Evolutionary conservation across 495 filamentous ascomycete genomes (phyloP).

Genomic region (Chaetomium cochliodes): DNA sequence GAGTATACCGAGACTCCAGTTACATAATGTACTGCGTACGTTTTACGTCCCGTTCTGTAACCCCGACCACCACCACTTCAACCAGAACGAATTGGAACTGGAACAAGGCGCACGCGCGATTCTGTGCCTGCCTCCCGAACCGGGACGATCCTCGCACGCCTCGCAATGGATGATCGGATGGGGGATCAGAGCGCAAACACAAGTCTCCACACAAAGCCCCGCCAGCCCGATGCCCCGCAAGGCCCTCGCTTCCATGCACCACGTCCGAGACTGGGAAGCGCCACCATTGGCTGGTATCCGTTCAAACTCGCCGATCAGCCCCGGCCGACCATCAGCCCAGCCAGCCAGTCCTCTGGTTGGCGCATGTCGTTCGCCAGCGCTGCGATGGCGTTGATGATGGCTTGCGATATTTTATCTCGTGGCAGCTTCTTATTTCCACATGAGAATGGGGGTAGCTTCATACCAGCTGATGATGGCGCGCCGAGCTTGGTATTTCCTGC

Average conservation of each 20-base stretch:
- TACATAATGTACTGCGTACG: too few relatives aligned
- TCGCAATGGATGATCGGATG: constrained; percentile 19
- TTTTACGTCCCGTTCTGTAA: too few relatives aligned
- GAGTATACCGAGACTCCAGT: too few relatives aligned
- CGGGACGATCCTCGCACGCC: background rate
- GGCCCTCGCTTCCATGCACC: constrained; percentile 17
- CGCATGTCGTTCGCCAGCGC: background rate
- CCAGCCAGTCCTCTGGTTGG: background rate
- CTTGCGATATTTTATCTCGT: constrained; percentile 3
- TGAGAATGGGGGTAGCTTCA: background rate
- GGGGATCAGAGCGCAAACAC: constrained; percentile 7
- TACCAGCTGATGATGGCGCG: background rate
- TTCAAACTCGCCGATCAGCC: constrained; percentile 1
- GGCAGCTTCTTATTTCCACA: constrained; percentile 12
- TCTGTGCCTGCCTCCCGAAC: background rate
- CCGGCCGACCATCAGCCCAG: background rate
- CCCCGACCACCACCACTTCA: background rate
- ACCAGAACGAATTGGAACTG: background rate
- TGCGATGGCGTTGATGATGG: background rate
- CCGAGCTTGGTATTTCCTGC: background rate
- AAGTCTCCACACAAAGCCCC: constrained; percentile 1
- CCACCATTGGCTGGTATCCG: constrained; percentile 10
- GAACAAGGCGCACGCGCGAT: constrained; percentile 2
- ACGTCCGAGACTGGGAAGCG: constrained; percentile 7
- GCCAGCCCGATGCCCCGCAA: background rate